phyloP scores from a whole-genome alignment of 768 basidiomycete species.

The Termitomyces sp. region DNA sequence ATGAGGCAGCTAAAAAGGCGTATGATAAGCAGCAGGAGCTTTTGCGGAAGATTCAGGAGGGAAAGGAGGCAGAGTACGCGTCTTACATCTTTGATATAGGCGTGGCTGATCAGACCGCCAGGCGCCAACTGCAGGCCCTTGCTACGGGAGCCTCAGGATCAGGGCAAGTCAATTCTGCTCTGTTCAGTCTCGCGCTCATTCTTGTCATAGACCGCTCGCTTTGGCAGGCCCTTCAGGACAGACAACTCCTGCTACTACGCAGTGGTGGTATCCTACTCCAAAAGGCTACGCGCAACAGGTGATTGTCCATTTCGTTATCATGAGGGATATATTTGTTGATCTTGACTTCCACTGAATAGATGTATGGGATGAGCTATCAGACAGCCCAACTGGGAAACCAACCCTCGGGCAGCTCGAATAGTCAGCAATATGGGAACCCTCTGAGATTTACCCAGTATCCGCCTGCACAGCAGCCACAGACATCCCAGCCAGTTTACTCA shows the following conservation, averaged over 20 bases:
- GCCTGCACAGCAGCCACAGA: constrained; percentile 3
- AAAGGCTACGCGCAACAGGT: background rate
- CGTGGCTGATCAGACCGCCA: constrained; percentile 8
- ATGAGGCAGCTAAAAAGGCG: constrained; percentile 39
- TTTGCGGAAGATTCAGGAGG: constrained; percentile 15
- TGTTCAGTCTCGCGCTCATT: background rate
- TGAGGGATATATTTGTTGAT: background rate
- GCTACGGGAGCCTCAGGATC: background rate
- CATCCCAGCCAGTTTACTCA: background rate
- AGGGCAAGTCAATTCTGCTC: background rate
- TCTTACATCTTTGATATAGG: background rate
- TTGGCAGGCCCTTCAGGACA: constrained; percentile 9
- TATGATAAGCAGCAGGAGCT: constrained; percentile 21
- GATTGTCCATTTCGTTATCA: background rate
- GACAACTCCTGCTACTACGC: background rate
- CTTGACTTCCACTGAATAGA: background rate
- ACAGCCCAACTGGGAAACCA: background rate
- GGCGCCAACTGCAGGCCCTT: constrained; percentile 14
- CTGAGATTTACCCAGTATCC: background rate
- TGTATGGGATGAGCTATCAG: background rate
- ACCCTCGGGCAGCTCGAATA: background rate
- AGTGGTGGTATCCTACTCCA: background rate
- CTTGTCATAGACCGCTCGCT: constrained; percentile 1
- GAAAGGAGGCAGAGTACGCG: constrained; percentile 21
- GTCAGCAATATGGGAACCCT: background rate